Evolutionary conservation across 768 basidiomycete species (phyloP), one percentile per base, ranked within the genome.

Genomic region (Nidularia pulvinata): DNA sequence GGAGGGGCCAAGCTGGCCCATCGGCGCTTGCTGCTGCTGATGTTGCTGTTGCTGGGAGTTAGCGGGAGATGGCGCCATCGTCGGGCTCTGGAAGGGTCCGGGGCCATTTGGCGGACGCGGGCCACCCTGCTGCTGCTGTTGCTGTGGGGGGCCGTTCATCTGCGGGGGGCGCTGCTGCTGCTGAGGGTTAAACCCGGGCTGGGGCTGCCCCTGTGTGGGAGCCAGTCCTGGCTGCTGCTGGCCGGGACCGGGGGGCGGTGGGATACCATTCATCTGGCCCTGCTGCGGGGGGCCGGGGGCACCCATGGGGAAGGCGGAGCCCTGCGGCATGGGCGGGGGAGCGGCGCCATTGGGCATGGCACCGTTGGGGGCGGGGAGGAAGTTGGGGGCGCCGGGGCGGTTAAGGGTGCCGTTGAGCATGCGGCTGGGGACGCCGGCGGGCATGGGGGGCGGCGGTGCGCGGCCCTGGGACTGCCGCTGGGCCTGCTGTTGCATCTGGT

Each of bases 1-100:
- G 3, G 81, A 79, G 0, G 77, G 51, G 33, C 63, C 69, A 1
- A 83, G 72, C 52, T 78, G 80, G 48, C 72, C 74, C 76, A 84
- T 80, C 4, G 75, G 71, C 25, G 69, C 66, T 48, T 63, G 71
- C 58, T 66, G 61, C 6, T 59, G 65, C 58, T 69, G 69, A 25
- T 55, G 62, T 22, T 61, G 64, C 33, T 46, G 43, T 49, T 50
- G 62, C 47, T 48, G 65, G 32, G 45, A 22, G 11, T 46, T 11
- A 46, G 51, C 4, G 52, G 64, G 11, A 30, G 51, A 44, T 10
- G 44, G 51, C 19, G 61, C 63, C 32, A 43, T 49, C 30, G 35
- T 57, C 19, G 42, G 53, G 33, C 35, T 46, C 14, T 19, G 34
- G 34, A 30, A 33, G 11, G 52, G 37, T 11, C 37, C 37, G 37